Evolutionary conservation across 768 basidiomycete genomes (phyloP), one percentile per base, ranked within the genome.

Genomic region (Infundibulicybe gibba): DNA sequence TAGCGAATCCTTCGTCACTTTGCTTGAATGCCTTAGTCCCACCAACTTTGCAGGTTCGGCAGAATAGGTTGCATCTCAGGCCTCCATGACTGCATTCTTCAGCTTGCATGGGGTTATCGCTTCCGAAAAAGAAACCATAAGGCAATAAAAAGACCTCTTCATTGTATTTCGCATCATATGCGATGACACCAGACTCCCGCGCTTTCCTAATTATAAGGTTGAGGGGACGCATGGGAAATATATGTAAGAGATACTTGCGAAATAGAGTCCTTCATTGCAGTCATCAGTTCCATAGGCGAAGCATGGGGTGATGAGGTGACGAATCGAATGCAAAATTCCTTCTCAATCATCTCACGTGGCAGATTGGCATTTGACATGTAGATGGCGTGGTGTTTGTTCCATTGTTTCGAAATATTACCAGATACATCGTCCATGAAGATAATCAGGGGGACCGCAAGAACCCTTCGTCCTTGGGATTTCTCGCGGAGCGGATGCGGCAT

Each of bases 71-170:
- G 9, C 60, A 58, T 11, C 45, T 57, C 0, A 68, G 41, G 0
- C 68, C 64, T 3, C 51, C 54, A 6, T 68, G 66, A 19, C 61
- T 64, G 38, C 63, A 69, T 3, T 61, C 53, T 34, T 70, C 63
- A 0, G 66, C 59, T 16, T 68, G 69, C 69, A 69, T 68, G 0
- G 62, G 67, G 20, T 70, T 70, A 46, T 70, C 59, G 1, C 64
- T 54, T 0, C 53, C 40, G 6, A 64, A 32, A 2, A 68, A 47
- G 0, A 66, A 10, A 10, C n/a, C 35, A 10, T 38, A 38, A 19
- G 35, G 35, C 6, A 14, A 19, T 14, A 38, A 10, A 6, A 43
- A 0, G 25, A 33, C 35, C 58, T 46, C 44, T n/a, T 50, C 49
- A 14, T 50, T 45, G 0, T 25, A 33, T 53, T 56, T 0, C 61